A percentile compares a stretch with the other conserved stretches of the same genome.
These are phyloP conservation scores for Cymbopogon flexuosus DNA, from an alignment of 202 grass and related monocot species.

Conservation along the genomic window DNA sequence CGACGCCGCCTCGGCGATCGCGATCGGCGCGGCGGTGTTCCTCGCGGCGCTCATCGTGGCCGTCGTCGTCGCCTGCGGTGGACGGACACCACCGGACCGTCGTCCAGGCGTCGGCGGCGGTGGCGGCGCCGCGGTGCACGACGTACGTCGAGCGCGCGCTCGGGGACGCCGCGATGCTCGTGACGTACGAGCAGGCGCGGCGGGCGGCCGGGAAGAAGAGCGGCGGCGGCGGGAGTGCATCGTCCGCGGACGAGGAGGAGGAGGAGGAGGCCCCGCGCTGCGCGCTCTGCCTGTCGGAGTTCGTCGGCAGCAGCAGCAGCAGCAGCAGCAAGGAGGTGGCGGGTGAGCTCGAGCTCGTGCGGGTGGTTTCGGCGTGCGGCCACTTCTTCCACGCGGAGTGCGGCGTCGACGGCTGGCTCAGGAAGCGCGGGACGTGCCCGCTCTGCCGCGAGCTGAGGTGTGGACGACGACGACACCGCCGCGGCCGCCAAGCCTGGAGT, in stretches of 20 bases:
- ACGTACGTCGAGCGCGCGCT: constrained; percentile 39
- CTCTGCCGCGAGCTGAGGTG: constrained; percentile 1
- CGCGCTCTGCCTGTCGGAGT: constrained; percentile 32
- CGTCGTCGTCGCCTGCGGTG: background rate
- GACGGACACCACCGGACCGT: too few relatives aligned
- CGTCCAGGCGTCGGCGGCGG: background rate
- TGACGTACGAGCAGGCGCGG: constrained; percentile 37
- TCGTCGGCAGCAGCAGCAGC: background rate
- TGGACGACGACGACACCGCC: background rate
- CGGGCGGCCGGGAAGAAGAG: background rate
- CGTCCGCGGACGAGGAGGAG: too few relatives aligned
- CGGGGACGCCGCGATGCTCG: background rate
- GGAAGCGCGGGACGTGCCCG: constrained; percentile 12
- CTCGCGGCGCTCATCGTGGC: constrained; percentile 8
- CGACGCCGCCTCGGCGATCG: background rate
- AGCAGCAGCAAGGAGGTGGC: background rate
- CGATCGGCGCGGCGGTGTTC: background rate
- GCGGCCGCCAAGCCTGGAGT: background rate
- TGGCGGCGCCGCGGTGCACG: background rate
- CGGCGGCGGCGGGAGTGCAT: background rate
- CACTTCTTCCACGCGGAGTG: constrained; percentile 43
- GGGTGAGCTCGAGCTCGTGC: constrained; percentile 8
- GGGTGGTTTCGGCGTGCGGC: constrained; percentile 31
- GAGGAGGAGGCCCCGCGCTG: background rate
- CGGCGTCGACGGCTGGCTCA: constrained; percentile 23